phyloP scores from a whole-genome alignment of 2,329 filamentous ascomycete genomes.

The Fusarium acutatum region DNA sequence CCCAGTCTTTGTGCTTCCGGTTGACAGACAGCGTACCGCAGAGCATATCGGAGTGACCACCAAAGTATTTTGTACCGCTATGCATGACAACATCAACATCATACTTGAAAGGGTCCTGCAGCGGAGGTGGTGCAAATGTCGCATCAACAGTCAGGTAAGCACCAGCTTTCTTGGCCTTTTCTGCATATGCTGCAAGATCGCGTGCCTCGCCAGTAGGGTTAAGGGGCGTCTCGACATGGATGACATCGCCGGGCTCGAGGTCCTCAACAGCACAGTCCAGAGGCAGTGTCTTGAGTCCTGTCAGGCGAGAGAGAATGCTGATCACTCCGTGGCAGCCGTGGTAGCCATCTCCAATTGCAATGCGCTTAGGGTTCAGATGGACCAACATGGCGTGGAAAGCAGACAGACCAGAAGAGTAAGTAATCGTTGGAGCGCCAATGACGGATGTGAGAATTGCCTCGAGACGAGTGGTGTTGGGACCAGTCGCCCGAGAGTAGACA shows the following conservation, averaged over 20 bases:
- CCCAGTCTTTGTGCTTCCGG: conserved; percentile 64
- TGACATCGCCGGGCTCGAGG: conserved; percentile 79
- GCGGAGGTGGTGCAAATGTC: conserved; percentile 89
- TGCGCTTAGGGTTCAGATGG: conserved; percentile 81
- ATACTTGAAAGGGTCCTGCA: conserved; percentile 84
- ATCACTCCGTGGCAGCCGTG: conserved; percentile 94
- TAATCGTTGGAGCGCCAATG: conserved; percentile 73
- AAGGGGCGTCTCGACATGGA: conserved; percentile 92
- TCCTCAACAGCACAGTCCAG: conserved; percentile 73
- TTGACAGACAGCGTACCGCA: conserved; percentile 82
- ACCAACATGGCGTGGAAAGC: conserved; percentile 90
- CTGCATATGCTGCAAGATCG: conserved; percentile 75
- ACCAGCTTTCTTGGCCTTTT: conserved; percentile 74
- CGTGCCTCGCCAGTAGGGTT: conserved; percentile 89
- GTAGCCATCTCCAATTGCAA: conserved; percentile 87
- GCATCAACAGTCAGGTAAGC: conserved; percentile 86
- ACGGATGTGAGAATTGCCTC: conserved; percentile 82
- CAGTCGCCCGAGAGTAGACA: conserved; percentile 83
- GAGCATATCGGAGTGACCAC: conserved; percentile 92
- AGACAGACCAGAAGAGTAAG: conserved; percentile 85
- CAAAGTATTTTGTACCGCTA: conserved; percentile 94
- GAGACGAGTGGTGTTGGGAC: conserved; percentile 84
- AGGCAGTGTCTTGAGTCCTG: conserved; percentile 75
- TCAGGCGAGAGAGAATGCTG: conserved; percentile 75
- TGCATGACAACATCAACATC: conserved; percentile 93